Percentiles rank a stretch among this genome's conserved stretches.
Conservation (phyloP, 257 asterid species). For the Rhazya stricta region DNA sequence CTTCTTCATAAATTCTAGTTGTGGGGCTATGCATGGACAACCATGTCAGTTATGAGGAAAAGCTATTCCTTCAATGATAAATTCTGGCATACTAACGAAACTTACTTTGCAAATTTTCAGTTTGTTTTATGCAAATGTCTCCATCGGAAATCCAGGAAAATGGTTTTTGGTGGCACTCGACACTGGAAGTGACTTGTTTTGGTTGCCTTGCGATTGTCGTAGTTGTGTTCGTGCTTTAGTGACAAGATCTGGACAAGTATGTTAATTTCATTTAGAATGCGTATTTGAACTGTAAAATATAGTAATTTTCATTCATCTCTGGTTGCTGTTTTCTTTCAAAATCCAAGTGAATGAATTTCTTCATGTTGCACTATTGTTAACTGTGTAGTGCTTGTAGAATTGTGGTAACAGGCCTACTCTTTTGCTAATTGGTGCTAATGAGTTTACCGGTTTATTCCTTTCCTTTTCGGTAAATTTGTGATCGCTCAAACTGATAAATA, state of each 20-base stretch:
- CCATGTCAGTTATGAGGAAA: background rate
- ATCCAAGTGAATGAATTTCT: background rate
- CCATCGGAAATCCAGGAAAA: conserved; percentile 67
- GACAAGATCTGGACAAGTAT: conserved; percentile 48
- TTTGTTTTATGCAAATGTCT: conserved; percentile 79
- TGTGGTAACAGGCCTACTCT: background rate
- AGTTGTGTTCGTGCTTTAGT: conserved; percentile 49
- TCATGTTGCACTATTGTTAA: background rate
- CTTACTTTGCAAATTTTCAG: conserved; percentile 32
- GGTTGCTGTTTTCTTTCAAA: background rate
- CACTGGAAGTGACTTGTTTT: conserved; percentile 94
- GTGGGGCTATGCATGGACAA: background rate
- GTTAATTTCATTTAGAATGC: background rate
- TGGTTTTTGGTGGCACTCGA: conserved; percentile 86
- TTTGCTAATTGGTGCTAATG: background rate
- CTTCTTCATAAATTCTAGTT: background rate
- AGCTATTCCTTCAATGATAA: background rate
- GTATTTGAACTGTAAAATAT: background rate
- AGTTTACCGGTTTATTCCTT: background rate
- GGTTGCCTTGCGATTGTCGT: conserved; percentile 90
- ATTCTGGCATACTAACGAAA: background rate
- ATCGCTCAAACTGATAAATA: background rate
- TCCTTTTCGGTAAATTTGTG: background rate
- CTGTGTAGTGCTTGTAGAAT: background rate
- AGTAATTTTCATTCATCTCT: background rate